phyloP scores from a whole-genome alignment of 352 stramenopile species.

The Peronospora destructor region DNA sequence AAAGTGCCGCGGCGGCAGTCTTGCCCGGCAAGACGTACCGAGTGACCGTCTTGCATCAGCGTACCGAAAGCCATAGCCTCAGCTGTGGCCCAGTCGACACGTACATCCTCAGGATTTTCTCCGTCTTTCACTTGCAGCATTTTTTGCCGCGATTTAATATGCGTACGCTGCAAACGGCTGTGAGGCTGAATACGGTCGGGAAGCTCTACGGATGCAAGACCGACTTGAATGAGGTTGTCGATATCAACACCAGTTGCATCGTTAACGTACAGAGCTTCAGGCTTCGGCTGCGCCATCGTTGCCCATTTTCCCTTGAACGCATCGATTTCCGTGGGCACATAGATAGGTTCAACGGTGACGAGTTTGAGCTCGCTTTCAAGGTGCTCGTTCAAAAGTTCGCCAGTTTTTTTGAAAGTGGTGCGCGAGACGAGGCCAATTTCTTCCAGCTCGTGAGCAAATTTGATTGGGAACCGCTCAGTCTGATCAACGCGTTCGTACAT shows the following conservation, averaged over 20 bases:
- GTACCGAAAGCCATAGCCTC: constrained; percentile 86
- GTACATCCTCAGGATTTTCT: constrained; percentile 28
- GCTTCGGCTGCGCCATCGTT: constrained; percentile 40
- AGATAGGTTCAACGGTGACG: constrained; percentile 37
- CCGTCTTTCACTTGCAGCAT: constrained; percentile 42
- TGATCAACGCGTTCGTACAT: constrained; percentile 79
- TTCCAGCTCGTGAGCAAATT: constrained; percentile 67
- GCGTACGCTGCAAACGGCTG: constrained; percentile 67
- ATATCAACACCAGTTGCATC: constrained; percentile 45
- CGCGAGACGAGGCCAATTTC: constrained; percentile 44
- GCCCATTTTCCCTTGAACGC: constrained; percentile 73
- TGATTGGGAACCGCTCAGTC: constrained; percentile 55
- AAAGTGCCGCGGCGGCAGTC: constrained; percentile 87
- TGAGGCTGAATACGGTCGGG: constrained; percentile 52
- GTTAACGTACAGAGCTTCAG: constrained; percentile 50
- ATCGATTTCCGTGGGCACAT: constrained; percentile 59
- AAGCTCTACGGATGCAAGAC: constrained; percentile 55
- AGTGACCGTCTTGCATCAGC: constrained; percentile 73
- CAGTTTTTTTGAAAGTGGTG: constrained; percentile 48
- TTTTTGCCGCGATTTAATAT: constrained; percentile 70
- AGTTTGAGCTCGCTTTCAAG: constrained; percentile 57
- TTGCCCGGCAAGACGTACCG: constrained; percentile 81
- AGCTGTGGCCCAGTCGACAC: constrained; percentile 84
- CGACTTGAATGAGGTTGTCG: constrained; percentile 51
- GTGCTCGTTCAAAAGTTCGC: constrained; percentile 51